These are phyloP conservation scores for Carex littledalei DNA, from an alignment of 176 grass and related monocot species.

Conservation along the genomic window DNA sequence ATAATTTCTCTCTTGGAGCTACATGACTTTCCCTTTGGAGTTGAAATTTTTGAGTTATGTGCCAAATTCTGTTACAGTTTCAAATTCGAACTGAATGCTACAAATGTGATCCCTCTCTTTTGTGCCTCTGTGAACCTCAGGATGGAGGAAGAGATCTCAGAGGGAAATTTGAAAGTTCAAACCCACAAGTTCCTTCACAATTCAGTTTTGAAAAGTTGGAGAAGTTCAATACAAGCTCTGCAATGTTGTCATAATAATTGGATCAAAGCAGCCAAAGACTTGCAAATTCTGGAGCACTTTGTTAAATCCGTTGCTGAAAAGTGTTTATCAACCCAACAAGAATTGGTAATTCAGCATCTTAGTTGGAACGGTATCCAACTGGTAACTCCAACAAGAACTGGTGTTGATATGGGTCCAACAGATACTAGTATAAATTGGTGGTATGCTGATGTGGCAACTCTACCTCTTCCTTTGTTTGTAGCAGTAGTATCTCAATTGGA, in stretches of 20 bases:
- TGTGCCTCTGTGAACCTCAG: conserved; percentile 67
- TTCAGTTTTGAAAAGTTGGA: conserved; percentile 71
- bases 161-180: conserved; percentile 67
- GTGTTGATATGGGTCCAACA: conserved; percentile 53
- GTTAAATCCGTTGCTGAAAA: conserved; percentile 63
- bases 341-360: conserved; percentile 67
- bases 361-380: conserved; percentile 79
- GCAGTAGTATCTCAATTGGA: conserved; percentile 70
- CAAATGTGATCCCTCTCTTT: conserved; percentile 64
- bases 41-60: conserved; percentile 64
- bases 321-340: conserved; percentile 45
- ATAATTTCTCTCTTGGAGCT: conserved; percentile 40
- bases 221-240: conserved; percentile 68
- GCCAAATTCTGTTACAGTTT: conserved; percentile 89
- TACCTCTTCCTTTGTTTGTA: conserved; percentile 65
- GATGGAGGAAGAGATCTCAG: conserved; percentile 80
- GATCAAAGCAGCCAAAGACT: conserved; percentile 64
- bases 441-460: conserved; percentile 76
- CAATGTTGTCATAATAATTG: conserved; percentile 53
- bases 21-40: conserved; percentile 55
- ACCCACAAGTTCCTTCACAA: conserved; percentile 68
- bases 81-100: conserved; percentile 75
- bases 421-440: conserved; percentile 68
- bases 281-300: conserved; percentile 63
- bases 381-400: conserved; percentile 49